Evolutionary conservation across 345 rosid species (phyloP).

Genomic region (Brassica incana): DNA sequence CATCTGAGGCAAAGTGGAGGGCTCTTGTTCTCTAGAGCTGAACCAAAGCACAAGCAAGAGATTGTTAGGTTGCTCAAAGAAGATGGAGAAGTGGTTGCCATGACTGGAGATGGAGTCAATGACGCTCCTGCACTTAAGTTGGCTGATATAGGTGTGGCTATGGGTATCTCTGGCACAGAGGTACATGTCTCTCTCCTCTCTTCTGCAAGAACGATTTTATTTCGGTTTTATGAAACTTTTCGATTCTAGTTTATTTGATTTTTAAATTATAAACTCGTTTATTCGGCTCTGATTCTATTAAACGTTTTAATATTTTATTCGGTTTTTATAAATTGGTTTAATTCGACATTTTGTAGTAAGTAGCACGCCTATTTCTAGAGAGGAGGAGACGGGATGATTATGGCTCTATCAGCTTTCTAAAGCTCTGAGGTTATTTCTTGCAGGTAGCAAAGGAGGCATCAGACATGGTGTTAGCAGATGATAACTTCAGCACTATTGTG

Average conservation of each 20-base stretch:
- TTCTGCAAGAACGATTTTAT: neutral
- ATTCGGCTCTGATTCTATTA: too few species aligned
- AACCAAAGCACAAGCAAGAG: constrained; percentile 96
- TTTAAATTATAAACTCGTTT: too few species aligned
- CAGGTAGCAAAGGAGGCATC: constrained; percentile 99
- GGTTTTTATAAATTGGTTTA: too few species aligned
- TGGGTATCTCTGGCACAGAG: constrained; percentile 98
- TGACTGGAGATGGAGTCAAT: constrained; percentile 99
- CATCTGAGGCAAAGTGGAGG: constrained; percentile 79
- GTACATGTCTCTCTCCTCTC: constrained; percentile 39
- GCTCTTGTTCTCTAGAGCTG: constrained; percentile 90
- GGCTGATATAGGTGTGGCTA: constrained; percentile 95
- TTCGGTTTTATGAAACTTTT: too few species aligned
- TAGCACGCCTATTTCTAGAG: too few species aligned
- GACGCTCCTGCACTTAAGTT: constrained; percentile 97
- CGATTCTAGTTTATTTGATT: too few species aligned
- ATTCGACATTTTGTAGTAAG: too few species aligned
- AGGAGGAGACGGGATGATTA: neutral
- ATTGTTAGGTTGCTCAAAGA: constrained; percentile 95
- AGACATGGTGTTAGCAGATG: constrained; percentile 99
- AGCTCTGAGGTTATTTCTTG: neutral
- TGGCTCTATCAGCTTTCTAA: neutral
- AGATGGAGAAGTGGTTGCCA: constrained; percentile 97
- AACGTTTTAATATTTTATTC: too few species aligned
- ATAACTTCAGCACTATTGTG: constrained; percentile 92